Conservation (phyloP, 169 alveolate genomes). For the Cryptosporidium meleagridis region DNA sequence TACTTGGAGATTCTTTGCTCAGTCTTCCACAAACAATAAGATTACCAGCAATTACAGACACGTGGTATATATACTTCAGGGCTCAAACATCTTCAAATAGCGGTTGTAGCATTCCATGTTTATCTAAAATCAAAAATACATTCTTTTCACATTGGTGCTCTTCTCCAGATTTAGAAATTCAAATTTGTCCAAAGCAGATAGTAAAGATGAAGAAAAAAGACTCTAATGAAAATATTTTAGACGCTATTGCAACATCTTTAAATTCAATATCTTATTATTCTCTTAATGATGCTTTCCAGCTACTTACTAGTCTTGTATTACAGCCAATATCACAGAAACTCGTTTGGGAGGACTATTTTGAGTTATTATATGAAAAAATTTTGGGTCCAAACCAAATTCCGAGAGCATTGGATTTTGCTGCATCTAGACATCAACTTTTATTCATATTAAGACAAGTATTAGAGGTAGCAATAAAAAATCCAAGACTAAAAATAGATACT, state of each 20-base stretch:
- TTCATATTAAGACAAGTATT: slow-evolving; percentile 35
- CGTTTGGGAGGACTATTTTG: slow-evolving; percentile 61
- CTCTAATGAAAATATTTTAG: slow-evolving; percentile 35
- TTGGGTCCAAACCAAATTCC: slow-evolving; percentile 29
- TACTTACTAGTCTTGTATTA: slow-evolving; percentile 12
- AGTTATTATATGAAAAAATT: slow-evolving; percentile 42
- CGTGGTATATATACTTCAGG: slow-evolving; percentile 62
- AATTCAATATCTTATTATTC: slow-evolving; percentile 46
- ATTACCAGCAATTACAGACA: slow-evolving; percentile 18
- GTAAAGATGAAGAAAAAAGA: slow-evolving; percentile 39
- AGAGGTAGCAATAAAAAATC: slow-evolving; percentile 11
- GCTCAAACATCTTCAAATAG: slow-evolving; percentile 71
- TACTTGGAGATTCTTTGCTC: slow-evolving; percentile 58
- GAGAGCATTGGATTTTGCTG: slow-evolving; percentile 52
- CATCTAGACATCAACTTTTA: slow-evolving; percentile 49
- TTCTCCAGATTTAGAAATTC: neutral
- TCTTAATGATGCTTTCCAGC: slow-evolving; percentile 53
- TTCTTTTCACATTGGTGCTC: slow-evolving; percentile 69
- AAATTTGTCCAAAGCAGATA: slow-evolving; percentile 53
- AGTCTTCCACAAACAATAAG: slow-evolving; percentile 53
- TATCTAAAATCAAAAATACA: neutral
- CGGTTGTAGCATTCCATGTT: slow-evolving; percentile 62
- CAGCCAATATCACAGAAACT: slow-evolving; percentile 54
- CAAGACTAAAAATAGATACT: slow-evolving; percentile 39
- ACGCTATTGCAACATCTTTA: slow-evolving; percentile 53